Base-by-base conservation (phyloP, 805 yeast genomes). In the Yamadazyma insecticola region DNA sequence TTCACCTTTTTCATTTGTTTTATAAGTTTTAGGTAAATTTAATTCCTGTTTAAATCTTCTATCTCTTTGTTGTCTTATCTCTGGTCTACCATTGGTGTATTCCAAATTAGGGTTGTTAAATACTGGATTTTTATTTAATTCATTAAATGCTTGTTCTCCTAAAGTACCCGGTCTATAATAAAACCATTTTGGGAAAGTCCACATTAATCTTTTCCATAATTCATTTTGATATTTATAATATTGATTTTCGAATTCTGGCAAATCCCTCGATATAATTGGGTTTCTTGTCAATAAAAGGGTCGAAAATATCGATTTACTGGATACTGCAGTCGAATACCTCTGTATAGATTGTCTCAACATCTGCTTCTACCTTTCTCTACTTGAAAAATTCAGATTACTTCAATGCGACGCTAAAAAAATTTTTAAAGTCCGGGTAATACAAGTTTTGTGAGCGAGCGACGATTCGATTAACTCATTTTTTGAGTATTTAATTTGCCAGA, bases 161-260 rank as follows among this genome's bases (percentile, higher is more conserved):
- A 92, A 67, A 1, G 97, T 81, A 40, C 97, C 97, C 47, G 75
- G 80, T 51, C 82, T 85, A 65, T 80, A 92, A 63, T 89, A 92
- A 53, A 78, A 89, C 74, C 87, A 87, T 46, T 81, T 78, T 4
- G 98, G 97, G 58, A 92, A 92, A 0, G 97, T 88, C 96, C 96
- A 88, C 95, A 89, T 88, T 44, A 92, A 69, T 48, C 97, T 74
- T 51, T 79, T 79, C 67, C 88, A 89, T 33, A 92, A 69, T 55
- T 85, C 95, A 30, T 77, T 74, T 57, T 89, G 95, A 55, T 92
- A 92, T 32, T 76, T 66, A 53, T 82, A 85, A 57, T 81, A 92
- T 30, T 78, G 77, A 37, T 65, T 50, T 47, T 87, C 96, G 45
- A 90, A 81, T 35, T 67, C 74, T 7, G 81, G 67, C 32, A 79